Conservation (phyloP, 805 yeast species). For the Aciculoconidium aculeatum region DNA sequence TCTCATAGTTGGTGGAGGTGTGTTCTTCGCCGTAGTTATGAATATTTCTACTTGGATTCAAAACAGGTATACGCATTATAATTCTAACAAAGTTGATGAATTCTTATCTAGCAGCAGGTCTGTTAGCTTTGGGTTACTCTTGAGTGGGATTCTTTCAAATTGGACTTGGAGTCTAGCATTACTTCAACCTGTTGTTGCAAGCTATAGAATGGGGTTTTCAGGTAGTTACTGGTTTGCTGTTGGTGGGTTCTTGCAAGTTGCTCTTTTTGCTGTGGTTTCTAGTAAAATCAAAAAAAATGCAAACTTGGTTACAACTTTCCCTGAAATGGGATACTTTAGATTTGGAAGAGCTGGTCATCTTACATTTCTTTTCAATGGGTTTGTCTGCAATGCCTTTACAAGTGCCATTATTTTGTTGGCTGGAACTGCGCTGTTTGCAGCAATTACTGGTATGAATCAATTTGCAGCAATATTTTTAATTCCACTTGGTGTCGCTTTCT, state of each 20-base stretch:
- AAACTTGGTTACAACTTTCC: slow-evolving; percentile 27
- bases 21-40: slow-evolving; percentile 14
- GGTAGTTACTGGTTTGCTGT: slow-evolving; percentile 21
- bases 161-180: slow-evolving; percentile 26
- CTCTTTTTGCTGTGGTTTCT: slow-evolving; percentile 31
- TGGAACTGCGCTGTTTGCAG: slow-evolving; percentile 13
- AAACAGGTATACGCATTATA: slow-evolving; percentile 10
- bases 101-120: slow-evolving; percentile 13
- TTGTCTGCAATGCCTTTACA: slow-evolving; percentile 18
- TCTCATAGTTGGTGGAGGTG: slow-evolving; percentile 12
- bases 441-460: slow-evolving; percentile 11
- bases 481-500: slow-evolving; percentile 20
- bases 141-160: slow-evolving; percentile 19
- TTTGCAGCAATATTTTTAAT: slow-evolving; percentile 16
- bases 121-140: slow-evolving; percentile 12
- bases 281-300: slow-evolving; percentile 27
- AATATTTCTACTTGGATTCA: slow-evolving; percentile 11
- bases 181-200: slow-evolving; percentile 17
- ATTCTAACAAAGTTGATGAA: slow-evolving; percentile 13
- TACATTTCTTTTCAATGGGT: slow-evolving; percentile 18
- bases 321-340: slow-evolving; percentile 19
- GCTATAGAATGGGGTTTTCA: slow-evolving; percentile 16
- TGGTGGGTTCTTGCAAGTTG: slow-evolving; percentile 21
- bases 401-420: slow-evolving; percentile 17
- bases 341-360: slow-evolving; percentile 24